Conservation (phyloP, 441 rosid species). For the Adansonia rubrostipa region DNA sequence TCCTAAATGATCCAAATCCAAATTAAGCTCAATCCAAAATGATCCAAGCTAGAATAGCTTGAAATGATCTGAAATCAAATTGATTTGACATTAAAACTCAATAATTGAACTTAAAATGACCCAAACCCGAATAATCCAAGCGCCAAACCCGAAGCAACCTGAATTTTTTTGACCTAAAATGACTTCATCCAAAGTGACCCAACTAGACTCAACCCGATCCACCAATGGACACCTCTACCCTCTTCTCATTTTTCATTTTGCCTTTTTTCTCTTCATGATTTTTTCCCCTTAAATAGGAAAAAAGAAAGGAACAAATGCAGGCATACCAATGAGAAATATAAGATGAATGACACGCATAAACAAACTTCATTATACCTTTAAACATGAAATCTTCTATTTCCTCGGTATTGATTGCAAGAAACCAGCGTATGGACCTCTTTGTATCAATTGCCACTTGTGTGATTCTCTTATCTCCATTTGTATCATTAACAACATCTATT, state of each 20-base stretch:
- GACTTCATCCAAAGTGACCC: background rate
- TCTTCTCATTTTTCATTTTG: background rate
- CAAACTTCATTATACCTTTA: slow-evolving; percentile 43
- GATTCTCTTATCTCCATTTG: slow-evolving; percentile 44
- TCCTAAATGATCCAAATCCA: background rate
- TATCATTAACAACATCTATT: slow-evolving; percentile 52
- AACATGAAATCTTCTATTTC: slow-evolving; percentile 76
- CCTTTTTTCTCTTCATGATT: background rate
- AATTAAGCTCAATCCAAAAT: background rate
- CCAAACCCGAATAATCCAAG: background rate
- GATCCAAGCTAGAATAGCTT: background rate
- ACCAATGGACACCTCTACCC: background rate
- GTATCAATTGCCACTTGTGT: slow-evolving; percentile 63
- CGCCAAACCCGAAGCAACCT: background rate
- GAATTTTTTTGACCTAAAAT: background rate
- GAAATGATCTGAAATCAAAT: background rate
- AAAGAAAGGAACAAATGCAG: background rate
- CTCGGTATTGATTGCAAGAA: slow-evolving; percentile 75
- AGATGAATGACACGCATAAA: background rate
- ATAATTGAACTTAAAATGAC: background rate
- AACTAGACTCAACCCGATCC: background rate
- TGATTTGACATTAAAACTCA: background rate
- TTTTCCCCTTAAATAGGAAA: background rate
- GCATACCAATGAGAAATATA: background rate
- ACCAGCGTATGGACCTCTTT: slow-evolving; percentile 76